A percentile compares a stretch with the other conserved stretches of the same genome.
These are phyloP conservation scores for Apiospora hydei DNA, from an alignment of 2,329 filamentous ascomycete species.

Conservation along the genomic window DNA sequence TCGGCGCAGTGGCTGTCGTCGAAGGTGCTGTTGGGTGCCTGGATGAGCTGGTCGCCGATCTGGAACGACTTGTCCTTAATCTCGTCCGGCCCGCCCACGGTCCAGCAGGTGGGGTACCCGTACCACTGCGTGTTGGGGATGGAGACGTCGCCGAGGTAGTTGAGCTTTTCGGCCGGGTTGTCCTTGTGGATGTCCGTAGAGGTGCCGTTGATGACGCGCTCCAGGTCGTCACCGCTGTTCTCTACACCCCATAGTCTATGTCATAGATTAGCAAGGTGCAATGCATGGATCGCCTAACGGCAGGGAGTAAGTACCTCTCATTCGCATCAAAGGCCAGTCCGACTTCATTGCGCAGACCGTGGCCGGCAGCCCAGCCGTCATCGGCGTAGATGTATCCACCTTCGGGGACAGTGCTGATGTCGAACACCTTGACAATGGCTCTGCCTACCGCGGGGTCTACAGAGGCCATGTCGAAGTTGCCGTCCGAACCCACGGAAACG, in stretches of 20 bases:
- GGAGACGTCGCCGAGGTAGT: slow-evolving; percentile 67
- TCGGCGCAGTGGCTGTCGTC: slow-evolving; percentile 36
- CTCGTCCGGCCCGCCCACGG: slow-evolving; percentile 48
- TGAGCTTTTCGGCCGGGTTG: slow-evolving; percentile 71
- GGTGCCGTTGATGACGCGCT: slow-evolving; percentile 49
- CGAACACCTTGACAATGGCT: slow-evolving; percentile 62
- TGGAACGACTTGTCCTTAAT: slow-evolving; percentile 41
- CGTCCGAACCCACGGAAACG: slow-evolving; percentile 61
- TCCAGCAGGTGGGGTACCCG: slow-evolving; percentile 62
- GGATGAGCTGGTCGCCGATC: slow-evolving; percentile 44
- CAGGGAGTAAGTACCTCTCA: slow-evolving; percentile 40
- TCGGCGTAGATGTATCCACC: slow-evolving; percentile 49
- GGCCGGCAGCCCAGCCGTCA: slow-evolving; percentile 50
- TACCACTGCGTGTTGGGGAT: slow-evolving; percentile 57
- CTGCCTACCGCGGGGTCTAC: slow-evolving; percentile 54
- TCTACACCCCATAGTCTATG: slow-evolving; percentile 59
- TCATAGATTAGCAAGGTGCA: not conserved
- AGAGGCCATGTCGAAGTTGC: slow-evolving; percentile 61
- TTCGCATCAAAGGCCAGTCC: slow-evolving; percentile 52
- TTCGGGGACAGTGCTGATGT: slow-evolving; percentile 34
- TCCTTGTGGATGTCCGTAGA: slow-evolving; percentile 60
- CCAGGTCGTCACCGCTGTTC: slow-evolving; percentile 68
- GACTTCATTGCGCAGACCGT: slow-evolving; percentile 70
- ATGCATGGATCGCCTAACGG: accelerated
- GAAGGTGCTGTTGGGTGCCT: slow-evolving; percentile 37